phyloP scores from a whole-genome alignment of 768 basidiomycete species.

The Arthromyces matolae region DNA sequence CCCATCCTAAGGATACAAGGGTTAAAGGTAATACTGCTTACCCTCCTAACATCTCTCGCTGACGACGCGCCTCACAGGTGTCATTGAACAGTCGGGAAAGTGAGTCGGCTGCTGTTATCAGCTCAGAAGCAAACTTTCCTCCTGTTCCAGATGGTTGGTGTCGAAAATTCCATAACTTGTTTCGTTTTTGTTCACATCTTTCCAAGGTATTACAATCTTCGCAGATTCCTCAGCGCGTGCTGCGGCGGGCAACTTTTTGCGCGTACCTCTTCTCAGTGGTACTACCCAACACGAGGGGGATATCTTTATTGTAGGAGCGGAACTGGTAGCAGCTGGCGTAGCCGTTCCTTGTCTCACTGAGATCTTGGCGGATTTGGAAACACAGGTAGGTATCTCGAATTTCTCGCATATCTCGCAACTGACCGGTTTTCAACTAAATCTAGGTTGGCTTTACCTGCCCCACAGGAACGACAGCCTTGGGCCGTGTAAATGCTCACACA shows the following conservation, averaged over 20 bases:
- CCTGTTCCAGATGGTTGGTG: slow-evolving; percentile 30
- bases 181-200: neutral
- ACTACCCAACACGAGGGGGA: slow-evolving; percentile 33
- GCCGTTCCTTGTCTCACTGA: slow-evolving; percentile 28
- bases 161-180: neutral
- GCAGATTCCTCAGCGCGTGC: slow-evolving; percentile 23
- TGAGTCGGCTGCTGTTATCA: slow-evolving; percentile 27
- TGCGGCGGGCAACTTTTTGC: slow-evolving; percentile 18
- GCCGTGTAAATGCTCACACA: slow-evolving; percentile 26
- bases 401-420: neutral
- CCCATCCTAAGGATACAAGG: slow-evolving; percentile 31
- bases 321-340: slow-evolving; percentile 24
- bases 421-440: no score
- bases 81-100: slow-evolving; percentile 37
- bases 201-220: slow-evolving; percentile 30
- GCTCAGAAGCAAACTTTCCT: slow-evolving; percentile 23
- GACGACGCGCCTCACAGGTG: slow-evolving; percentile 14
- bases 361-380: slow-evolving; percentile 25
- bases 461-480: slow-evolving; percentile 22
- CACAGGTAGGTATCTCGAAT: slow-evolving; percentile 21
- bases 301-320: slow-evolving; percentile 27
- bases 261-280: slow-evolving; percentile 23
- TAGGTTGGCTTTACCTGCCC: slow-evolving; percentile 32
- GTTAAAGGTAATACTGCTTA: slow-evolving; percentile 6
- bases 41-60: neutral